Percentiles rank a stretch among this genome's conserved stretches.
Conservation (phyloP, 495 filamentous ascomycete species). For the Elasticomyces elasticus region DNA sequence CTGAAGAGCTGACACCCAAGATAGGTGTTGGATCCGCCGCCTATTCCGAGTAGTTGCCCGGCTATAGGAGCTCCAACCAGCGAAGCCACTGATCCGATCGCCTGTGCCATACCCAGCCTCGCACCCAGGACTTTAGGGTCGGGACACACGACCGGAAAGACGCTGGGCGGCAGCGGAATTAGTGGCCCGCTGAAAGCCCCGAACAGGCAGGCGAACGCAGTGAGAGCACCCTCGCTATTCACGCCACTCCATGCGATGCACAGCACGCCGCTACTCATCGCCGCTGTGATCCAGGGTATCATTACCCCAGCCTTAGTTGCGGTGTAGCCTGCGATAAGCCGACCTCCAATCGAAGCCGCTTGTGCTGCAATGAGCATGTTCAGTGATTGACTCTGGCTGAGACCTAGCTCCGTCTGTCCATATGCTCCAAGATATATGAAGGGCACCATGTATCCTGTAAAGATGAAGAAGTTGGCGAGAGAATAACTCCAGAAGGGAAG, state of each 20-base stretch:
- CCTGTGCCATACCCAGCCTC: conserved; percentile 72
- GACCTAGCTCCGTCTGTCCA: conserved; percentile 44
- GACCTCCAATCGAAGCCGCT: conserved; percentile 53
- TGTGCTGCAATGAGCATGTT: conserved; percentile 67
- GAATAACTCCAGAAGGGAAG: conserved; percentile 26
- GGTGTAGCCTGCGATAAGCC: conserved; percentile 56
- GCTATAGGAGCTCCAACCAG: conserved; percentile 69
- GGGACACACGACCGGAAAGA: conserved; percentile 50
- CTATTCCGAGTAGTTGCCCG: conserved; percentile 45
- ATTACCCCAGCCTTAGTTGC: conserved; percentile 55
- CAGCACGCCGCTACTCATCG: conserved; percentile 41
- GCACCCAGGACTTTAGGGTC: conserved; percentile 60
- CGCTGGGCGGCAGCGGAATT: conserved; percentile 55
- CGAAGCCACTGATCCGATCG: conserved; percentile 60
- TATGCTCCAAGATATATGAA: conserved; percentile 38
- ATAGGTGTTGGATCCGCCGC: conserved; percentile 20
- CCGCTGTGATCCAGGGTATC: conserved; percentile 50
- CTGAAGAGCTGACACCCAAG: conserved; percentile 17
- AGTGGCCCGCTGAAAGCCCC: conserved; percentile 55
- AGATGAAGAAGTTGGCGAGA: conserved; percentile 27
- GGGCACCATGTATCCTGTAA: conserved; percentile 20
- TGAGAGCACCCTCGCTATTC: conserved; percentile 38
- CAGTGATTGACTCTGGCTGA: conserved; percentile 46
- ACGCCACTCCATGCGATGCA: conserved; percentile 57
- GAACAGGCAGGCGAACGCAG: conserved; percentile 53